Percentiles rank a stretch among this genome's conserved stretches.
These are phyloP conservation scores for Neonectria magnoliae DNA, from an alignment of 2,329 filamentous ascomycete genomes.

Conservation along the genomic window DNA sequence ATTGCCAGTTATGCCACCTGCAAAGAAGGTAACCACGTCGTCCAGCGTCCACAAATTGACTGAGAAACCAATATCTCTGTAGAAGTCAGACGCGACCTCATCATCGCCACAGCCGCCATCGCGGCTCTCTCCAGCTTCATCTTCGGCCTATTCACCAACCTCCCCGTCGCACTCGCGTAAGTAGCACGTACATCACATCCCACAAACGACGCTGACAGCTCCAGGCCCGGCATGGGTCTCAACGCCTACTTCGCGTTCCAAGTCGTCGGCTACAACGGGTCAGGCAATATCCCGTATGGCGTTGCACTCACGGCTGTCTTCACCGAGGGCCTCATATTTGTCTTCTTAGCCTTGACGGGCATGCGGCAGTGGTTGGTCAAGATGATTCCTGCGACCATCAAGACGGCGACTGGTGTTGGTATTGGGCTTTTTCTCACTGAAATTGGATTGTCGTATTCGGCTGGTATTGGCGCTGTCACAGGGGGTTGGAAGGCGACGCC, in stretches of 20 bases:
- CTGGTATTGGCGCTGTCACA: slow-evolving; percentile 79
- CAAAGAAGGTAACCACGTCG: slow-evolving; percentile 35
- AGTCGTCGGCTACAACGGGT: slow-evolving; percentile 76
- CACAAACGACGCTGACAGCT: slow-evolving; percentile 42
- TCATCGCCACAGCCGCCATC: slow-evolving; percentile 83
- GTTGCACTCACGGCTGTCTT: slow-evolving; percentile 83
- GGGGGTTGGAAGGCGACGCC: slow-evolving; percentile 69
- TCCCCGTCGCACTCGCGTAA: slow-evolving; percentile 34
- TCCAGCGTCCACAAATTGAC: rapidly evolving
- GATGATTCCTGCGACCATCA: slow-evolving; percentile 80
- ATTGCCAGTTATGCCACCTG: slow-evolving; percentile 57
- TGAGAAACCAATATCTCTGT: not conserved
- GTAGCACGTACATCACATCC: slow-evolving; percentile 54
- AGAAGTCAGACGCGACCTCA: slow-evolving; percentile 75
- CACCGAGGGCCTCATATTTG: slow-evolving; percentile 82
- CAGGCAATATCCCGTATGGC: slow-evolving; percentile 74
- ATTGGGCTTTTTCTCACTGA: slow-evolving; percentile 81
- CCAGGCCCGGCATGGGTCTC: slow-evolving; percentile 57
- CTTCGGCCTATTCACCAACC: slow-evolving; percentile 32
- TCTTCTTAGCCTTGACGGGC: slow-evolving; percentile 78
- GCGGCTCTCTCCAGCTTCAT: slow-evolving; percentile 67
- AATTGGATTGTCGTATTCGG: slow-evolving; percentile 76
- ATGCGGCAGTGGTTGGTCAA: slow-evolving; percentile 86
- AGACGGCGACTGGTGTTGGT: slow-evolving; percentile 81
- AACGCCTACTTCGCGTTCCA: slow-evolving; percentile 83